phyloP scores from a whole-genome alignment of 768 basidiomycete genomes.

The Antrodiella citrinella region DNA sequence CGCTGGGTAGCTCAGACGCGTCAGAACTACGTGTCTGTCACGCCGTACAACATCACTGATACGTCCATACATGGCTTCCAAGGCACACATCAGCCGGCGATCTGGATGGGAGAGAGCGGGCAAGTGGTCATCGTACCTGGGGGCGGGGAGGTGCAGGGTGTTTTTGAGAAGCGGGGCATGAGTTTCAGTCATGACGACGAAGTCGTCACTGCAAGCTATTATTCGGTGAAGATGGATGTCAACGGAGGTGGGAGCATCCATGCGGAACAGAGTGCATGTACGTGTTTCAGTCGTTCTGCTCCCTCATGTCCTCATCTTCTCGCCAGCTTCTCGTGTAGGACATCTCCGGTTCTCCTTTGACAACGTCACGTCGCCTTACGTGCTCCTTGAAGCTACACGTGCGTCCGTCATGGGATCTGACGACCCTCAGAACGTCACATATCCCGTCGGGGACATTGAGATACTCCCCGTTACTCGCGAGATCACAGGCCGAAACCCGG shows the following conservation, averaged over 20 bases:
- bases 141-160: constrained; percentile 36
- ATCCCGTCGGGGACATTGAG: constrained; percentile 42
- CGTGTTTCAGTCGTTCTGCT: constrained; percentile 16
- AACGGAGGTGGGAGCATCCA: constrained; percentile 41
- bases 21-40: constrained; percentile 65
- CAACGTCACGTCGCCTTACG: constrained; percentile 37
- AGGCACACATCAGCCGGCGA: constrained; percentile 77
- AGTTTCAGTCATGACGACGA: constrained; percentile 39
- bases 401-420: constrained; percentile 50
- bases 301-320: neutral
- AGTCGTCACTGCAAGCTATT: constrained; percentile 44
- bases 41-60: constrained; percentile 62
- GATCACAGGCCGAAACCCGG: constrained; percentile 57
- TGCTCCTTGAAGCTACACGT: constrained; percentile 62
- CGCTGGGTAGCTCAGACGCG: constrained; percentile 81
- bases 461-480: constrained; percentile 37
- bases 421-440: constrained; percentile 39
- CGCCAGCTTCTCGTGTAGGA: constrained; percentile 62
- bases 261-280: constrained; percentile 58
- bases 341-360: constrained; percentile 66
- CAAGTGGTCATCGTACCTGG: constrained; percentile 57
- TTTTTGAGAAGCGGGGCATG: constrained; percentile 55
- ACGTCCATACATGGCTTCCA: constrained; percentile 63
- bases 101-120: constrained; percentile 83
- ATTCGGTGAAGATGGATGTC: constrained; percentile 49